Evolutionary conservation across 2,329 filamentous ascomycete species (phyloP).

Genomic region (Ramularia endophylla): DNA sequence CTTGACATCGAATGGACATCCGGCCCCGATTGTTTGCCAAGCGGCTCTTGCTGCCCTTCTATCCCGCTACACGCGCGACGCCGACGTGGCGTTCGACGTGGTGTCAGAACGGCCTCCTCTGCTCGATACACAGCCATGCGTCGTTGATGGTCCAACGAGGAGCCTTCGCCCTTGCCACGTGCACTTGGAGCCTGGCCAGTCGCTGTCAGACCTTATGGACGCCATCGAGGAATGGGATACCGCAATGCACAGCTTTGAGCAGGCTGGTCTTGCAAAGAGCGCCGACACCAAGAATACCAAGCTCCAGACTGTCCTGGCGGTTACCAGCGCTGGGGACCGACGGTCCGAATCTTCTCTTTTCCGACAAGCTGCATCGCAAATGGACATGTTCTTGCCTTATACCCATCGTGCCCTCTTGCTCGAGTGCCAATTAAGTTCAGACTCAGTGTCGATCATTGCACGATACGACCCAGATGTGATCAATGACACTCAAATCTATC

Average conservation of each 20-base stretch:
- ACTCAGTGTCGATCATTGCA: conserved; percentile 2
- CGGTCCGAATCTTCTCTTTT: too few species aligned
- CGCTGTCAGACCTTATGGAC: conserved; percentile 1
- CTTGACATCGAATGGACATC: too few species aligned
- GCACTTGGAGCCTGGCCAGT: conserved; percentile 1
- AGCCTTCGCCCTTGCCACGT: background rate
- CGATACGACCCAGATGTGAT: conserved; percentile 4
- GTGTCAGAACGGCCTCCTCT: too few species aligned
- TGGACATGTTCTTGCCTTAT: background rate
- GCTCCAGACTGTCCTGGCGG: conserved; percentile 4
- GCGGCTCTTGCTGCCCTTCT: too few species aligned
- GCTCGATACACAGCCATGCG: too few species aligned
- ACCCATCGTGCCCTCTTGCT: conserved; percentile 6
- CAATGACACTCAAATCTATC: background rate
- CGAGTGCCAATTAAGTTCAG: background rate
- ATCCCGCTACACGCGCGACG: too few species aligned
- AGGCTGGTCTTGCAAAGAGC: background rate
- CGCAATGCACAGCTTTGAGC: background rate
- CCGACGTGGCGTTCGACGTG: too few species aligned
- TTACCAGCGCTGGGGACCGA: conserved; percentile 1
- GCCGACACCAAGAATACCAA: background rate
- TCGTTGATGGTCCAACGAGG: background rate
- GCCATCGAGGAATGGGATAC: background rate
- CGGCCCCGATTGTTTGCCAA: too few species aligned
- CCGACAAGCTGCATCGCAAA: background rate